These are phyloP conservation scores for Claviceps paspali DNA, from an alignment of 2,329 filamentous ascomycete species.

Conservation along the genomic window DNA sequence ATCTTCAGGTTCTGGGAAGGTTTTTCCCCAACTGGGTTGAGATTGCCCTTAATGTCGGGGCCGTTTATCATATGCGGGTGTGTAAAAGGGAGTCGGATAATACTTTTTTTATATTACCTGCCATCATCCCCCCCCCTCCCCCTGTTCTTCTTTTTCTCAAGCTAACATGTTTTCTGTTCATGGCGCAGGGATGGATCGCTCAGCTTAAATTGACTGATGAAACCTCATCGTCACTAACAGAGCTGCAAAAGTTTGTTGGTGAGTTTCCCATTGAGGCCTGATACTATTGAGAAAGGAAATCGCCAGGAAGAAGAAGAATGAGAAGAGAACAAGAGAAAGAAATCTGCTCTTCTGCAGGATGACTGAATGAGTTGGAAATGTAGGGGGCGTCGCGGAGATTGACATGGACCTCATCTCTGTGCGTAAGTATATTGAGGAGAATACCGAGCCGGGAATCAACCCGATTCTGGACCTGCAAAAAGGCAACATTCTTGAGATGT, in stretches of 20 bases:
- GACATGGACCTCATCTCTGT: not conserved
- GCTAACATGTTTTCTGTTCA: not conserved
- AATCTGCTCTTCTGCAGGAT: too few relatives aligned
- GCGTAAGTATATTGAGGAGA: not conserved
- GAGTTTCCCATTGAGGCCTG: not conserved
- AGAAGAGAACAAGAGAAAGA: too few relatives aligned
- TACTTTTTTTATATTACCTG: too few relatives aligned
- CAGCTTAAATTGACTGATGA: not conserved
- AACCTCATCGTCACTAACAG: not conserved
- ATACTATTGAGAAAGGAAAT: too few relatives aligned
- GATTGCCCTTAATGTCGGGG: not conserved
- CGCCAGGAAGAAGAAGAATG: too few relatives aligned
- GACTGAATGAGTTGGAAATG: too few relatives aligned
- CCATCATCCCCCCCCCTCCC: too few relatives aligned
- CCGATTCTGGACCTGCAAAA: not conserved
- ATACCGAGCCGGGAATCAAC: not conserved
- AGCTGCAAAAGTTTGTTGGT: not conserved
- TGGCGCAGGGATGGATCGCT: not conserved
- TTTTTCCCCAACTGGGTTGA: not conserved
- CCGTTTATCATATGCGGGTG: not conserved
- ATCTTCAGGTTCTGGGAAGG: not conserved
- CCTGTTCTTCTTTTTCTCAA: too few relatives aligned
- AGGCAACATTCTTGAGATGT: not conserved
- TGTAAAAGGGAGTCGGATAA: too few relatives aligned
- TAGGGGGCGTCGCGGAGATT: not conserved